Evolutionary conservation across 306 rosid genomes (phyloP).

Genomic region (Cajanus cajan): DNA sequence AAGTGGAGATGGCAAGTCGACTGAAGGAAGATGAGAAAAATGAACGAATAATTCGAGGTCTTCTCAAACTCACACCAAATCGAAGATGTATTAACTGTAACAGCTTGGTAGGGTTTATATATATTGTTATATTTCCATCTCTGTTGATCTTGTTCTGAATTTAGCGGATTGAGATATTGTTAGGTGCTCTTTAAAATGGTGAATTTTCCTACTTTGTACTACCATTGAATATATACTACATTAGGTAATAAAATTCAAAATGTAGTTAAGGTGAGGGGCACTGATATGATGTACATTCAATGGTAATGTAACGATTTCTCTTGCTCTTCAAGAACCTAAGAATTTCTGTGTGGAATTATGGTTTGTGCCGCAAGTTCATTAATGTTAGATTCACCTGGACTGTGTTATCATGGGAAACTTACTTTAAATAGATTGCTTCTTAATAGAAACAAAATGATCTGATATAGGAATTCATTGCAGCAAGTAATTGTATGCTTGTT

Average conservation of each 20-base stretch:
- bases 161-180: constrained; percentile 17
- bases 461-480: constrained; percentile 14
- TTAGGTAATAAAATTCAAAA: background rate
- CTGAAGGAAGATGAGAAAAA: constrained; percentile 91
- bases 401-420: background rate
- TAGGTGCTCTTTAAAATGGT: constrained; percentile 1
- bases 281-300: background rate
- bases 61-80: constrained; percentile 78
- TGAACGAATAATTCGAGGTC: constrained; percentile 87
- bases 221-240: background rate
- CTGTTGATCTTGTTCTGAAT: background rate
- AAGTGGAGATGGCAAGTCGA: constrained; percentile 70
- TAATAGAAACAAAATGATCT: background rate
- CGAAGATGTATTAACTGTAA: constrained; percentile 90
- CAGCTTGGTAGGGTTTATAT: constrained; percentile 61
- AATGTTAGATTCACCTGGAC: constrained; percentile 10
- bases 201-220: background rate
- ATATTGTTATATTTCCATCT: background rate
- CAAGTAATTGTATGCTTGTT: background rate
- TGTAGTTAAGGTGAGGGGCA: background rate
- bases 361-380: background rate
- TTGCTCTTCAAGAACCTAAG: background rate
- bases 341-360: background rate
- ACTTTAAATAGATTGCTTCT: constrained; percentile 18
- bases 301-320: background rate